These are phyloP conservation scores for Umbellularia californica DNA, from an alignment of 164 flowering plant genomes.

Conservation along the genomic window DNA sequence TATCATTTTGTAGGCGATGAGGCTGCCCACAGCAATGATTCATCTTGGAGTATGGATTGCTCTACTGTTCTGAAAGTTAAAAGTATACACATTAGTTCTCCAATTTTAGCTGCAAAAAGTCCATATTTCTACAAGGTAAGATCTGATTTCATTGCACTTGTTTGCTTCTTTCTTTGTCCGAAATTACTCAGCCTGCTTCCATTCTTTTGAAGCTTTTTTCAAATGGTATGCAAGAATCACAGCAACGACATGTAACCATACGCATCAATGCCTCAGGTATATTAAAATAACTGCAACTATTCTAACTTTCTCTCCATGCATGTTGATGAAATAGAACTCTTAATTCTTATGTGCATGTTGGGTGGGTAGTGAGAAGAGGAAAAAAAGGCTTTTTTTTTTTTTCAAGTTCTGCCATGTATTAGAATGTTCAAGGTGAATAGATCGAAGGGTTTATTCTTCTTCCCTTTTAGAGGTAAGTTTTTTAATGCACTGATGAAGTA, in stretches of 20 bases:
- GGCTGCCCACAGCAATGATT: constrained; percentile 57
- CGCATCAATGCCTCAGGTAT: constrained; percentile 85
- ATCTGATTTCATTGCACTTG: neutral
- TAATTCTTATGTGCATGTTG: too few species aligned
- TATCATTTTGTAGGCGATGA: constrained; percentile 59
- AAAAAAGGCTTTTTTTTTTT: too few species aligned
- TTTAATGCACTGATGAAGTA: too few species aligned
- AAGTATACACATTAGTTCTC: constrained; percentile 88
- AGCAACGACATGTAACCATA: constrained; percentile 83
- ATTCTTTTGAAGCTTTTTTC: constrained; percentile 73
- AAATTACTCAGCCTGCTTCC: neutral
- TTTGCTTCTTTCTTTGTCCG: neutral
- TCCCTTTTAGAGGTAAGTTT: too few species aligned
- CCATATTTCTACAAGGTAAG: constrained; percentile 95
- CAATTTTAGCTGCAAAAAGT: constrained; percentile 97
- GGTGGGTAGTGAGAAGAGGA: too few species aligned
- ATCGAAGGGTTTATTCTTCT: too few species aligned
- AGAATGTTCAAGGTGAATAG: too few species aligned
- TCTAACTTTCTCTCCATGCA: neutral
- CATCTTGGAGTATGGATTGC: constrained; percentile 74
- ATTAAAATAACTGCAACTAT: neutral
- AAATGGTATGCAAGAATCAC: constrained; percentile 97
- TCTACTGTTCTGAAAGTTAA: constrained; percentile 68
- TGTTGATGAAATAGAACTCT: too few species aligned
- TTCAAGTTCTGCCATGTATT: too few species aligned